phyloP scores from a whole-genome alignment of 352 stramenopile genomes.

The Phytophthora fragariae region DNA sequence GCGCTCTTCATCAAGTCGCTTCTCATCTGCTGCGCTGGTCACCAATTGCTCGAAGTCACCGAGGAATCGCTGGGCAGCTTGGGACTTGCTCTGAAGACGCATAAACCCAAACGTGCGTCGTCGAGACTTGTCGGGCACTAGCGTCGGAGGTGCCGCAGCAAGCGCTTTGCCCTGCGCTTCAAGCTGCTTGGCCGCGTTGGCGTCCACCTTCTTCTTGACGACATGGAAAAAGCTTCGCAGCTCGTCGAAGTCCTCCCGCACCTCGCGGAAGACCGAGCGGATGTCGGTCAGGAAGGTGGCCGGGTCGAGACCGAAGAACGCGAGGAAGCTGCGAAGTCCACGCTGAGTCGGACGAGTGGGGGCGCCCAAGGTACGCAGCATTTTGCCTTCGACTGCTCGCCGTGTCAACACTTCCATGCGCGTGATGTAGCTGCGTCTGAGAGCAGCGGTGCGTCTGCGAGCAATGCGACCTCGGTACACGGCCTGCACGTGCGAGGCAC shows the following conservation, averaged over 20 bases:
- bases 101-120: constrained; percentile 26
- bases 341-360: constrained; percentile 66
- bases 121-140: constrained; percentile 15
- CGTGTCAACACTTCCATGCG: constrained; percentile 78
- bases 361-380: constrained; percentile 66
- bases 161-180: constrained; percentile 28
- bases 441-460: constrained; percentile 63
- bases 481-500: constrained; percentile 64
- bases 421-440: constrained; percentile 76
- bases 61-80: constrained; percentile 65
- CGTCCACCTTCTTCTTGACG: constrained; percentile 64
- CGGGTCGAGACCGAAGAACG: constrained; percentile 81
- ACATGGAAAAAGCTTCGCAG: constrained; percentile 70
- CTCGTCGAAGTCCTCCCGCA: constrained; percentile 73
- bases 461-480: constrained; percentile 80
- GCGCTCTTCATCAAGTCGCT: constrained; percentile 44
- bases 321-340: constrained; percentile 69
- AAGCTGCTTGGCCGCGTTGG: constrained; percentile 36
- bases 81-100: constrained; percentile 48
- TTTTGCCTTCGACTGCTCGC: constrained; percentile 66
- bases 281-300: constrained; percentile 81
- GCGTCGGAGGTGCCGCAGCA: background rate
- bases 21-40: constrained; percentile 43
- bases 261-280: constrained; percentile 64
- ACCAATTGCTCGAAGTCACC: constrained; percentile 71